Percentiles rank a stretch among this genome's conserved stretches.
These are phyloP conservation scores for Sideroxylon spinosum DNA, from an alignment of 179 eudicot genomes.

Conservation along the genomic window DNA sequence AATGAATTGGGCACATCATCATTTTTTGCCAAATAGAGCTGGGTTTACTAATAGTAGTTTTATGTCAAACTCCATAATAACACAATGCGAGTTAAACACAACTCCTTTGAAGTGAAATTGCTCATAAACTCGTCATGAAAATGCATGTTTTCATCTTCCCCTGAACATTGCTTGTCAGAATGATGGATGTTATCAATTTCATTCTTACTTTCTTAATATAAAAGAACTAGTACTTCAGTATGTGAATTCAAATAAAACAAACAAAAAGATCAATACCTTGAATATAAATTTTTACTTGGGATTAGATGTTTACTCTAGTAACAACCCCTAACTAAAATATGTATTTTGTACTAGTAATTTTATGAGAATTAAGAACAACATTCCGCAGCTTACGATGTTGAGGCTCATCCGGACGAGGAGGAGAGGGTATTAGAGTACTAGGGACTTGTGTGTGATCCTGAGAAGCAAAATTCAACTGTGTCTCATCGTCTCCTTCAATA, in stretches of 20 bases:
- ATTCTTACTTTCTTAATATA: too few relatives aligned
- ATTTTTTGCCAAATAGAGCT: neutral
- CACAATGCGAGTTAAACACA: neutral
- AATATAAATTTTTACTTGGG: neutral
- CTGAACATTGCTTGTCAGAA: neutral
- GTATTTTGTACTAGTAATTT: neutral
- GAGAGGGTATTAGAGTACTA: constrained; percentile 48
- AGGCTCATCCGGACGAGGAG: constrained; percentile 46
- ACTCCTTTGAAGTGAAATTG: neutral
- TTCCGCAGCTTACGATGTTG: constrained; percentile 28
- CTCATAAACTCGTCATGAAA: neutral
- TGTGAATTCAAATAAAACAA: too few relatives aligned
- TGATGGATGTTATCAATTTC: too few relatives aligned
- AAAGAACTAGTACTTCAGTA: too few relatives aligned
- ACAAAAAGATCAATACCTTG: neutral
- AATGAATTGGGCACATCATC: neutral
- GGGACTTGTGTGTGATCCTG: constrained; percentile 47
- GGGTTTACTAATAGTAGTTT: neutral
- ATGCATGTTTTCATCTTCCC: neutral
- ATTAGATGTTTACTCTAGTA: neutral
- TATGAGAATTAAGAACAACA: neutral
- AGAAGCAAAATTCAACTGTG: constrained; percentile 40
- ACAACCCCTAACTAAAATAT: neutral
- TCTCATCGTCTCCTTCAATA: constrained; percentile 70
- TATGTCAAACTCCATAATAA: neutral